Percentiles rank a stretch among this genome's conserved stretches.
Evolutionary conservation across 495 filamentous ascomycete species (phyloP).

Genomic region (Hyaloscypha variabilis): DNA sequence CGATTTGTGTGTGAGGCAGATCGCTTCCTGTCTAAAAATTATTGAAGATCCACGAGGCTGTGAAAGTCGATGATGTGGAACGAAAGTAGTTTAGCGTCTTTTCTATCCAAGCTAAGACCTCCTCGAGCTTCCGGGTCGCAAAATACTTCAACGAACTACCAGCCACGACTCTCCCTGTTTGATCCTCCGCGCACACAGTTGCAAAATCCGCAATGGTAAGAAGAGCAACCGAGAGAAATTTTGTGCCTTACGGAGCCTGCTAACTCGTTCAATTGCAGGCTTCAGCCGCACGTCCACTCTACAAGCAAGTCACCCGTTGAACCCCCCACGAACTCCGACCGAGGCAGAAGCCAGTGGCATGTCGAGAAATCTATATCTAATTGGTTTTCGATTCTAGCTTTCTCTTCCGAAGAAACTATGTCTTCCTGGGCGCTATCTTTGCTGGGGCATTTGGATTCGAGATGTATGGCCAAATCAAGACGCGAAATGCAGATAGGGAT

Average conservation of each 20-base stretch:
- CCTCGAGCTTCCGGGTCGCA: conserved; percentile 5
- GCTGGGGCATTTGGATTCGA: conserved; percentile 86
- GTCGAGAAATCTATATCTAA: conserved; percentile 38
- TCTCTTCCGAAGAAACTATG: conserved; percentile 81
- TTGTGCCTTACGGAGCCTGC: conserved; percentile 14
- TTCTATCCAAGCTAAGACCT: conserved; percentile 6
- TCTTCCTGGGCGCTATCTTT: conserved; percentile 87
- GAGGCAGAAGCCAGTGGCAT: neutral
- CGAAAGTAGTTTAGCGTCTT: conserved; percentile 1
- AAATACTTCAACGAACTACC: conserved; percentile 39
- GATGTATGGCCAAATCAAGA: conserved; percentile 63
- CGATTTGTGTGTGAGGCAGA: neutral
- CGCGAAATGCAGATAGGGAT: neutral
- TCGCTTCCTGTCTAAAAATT: neutral
- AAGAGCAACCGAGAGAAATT: neutral
- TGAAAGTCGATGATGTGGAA: neutral
- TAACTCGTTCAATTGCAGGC: conserved; percentile 28
- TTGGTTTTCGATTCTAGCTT: conserved; percentile 53
- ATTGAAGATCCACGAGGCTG: conserved; percentile 21
- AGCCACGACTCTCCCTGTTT: conserved; percentile 11
- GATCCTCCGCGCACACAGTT: conserved; percentile 4
- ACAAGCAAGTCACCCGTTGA: conserved; percentile 71
- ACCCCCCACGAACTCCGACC: conserved; percentile 12
- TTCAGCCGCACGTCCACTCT: conserved; percentile 52
- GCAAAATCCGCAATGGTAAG: conserved; percentile 30